Conservation (phyloP, 2,329 filamentous ascomycete genomes). For the Xylariaceae sp. region DNA sequence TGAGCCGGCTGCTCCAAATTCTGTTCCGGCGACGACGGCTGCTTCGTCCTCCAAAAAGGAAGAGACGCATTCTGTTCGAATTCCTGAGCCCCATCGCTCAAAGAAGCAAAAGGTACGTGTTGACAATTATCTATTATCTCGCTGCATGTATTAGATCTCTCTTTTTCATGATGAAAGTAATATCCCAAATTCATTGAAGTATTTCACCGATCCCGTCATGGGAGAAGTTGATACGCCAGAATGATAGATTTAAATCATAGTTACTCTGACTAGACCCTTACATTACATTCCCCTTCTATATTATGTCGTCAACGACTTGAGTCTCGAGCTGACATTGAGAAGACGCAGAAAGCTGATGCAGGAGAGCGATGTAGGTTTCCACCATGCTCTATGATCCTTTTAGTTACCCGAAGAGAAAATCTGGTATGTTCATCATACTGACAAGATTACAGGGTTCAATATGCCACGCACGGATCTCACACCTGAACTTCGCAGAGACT, state of each 20-base stretch:
- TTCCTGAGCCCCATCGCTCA: slow-evolving; percentile 21
- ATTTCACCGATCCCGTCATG: slow-evolving; percentile 75
- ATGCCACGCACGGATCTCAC: slow-evolving; percentile 81
- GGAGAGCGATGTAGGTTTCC: slow-evolving; percentile 37
- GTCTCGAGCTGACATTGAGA: background rate
- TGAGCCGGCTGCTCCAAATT: slow-evolving; percentile 7
- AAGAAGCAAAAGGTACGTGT: slow-evolving; percentile 29
- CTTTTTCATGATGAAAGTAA: slow-evolving; percentile 67
- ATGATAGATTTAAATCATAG: slow-evolving; percentile 59
- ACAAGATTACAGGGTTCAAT: slow-evolving; percentile 63
- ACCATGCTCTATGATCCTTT: background rate
- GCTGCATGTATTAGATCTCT: background rate
- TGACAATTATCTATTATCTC: background rate
- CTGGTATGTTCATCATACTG: background rate
- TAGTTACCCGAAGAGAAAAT: background rate
- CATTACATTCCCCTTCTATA: background rate
- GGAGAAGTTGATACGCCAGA: slow-evolving; percentile 65
- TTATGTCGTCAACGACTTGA: too few relatives aligned
- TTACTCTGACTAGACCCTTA: slow-evolving; percentile 59
- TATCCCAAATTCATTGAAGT: slow-evolving; percentile 71
- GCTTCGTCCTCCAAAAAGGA: slow-evolving; percentile 6
- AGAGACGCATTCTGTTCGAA: slow-evolving; percentile 22
- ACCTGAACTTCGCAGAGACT: slow-evolving; percentile 79
- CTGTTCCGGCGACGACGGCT: slow-evolving; percentile 2
- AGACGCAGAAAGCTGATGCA: slow-evolving; percentile 50